phyloP scores from a whole-genome alignment of 495 filamentous ascomycete species.

The Friedmanniomyces endolithicus region DNA sequence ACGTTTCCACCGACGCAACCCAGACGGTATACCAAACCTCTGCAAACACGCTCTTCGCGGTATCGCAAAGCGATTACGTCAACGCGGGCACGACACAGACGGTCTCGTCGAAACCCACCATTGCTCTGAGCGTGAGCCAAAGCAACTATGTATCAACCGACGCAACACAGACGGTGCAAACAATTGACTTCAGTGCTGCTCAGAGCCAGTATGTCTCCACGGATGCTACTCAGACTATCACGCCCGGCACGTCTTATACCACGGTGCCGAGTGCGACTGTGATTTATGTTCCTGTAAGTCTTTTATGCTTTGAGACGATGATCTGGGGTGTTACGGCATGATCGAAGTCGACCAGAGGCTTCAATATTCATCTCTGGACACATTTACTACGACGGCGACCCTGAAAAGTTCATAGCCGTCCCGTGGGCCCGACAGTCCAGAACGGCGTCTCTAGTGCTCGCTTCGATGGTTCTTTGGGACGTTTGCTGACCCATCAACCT shows the following conservation, averaged over 20 bases:
- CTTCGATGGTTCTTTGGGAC: too few relatives aligned
- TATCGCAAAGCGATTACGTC: background rate
- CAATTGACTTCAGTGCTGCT: background rate
- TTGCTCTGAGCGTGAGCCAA: background rate
- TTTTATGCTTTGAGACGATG: too few relatives aligned
- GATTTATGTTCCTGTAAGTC: background rate
- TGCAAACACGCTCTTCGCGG: background rate
- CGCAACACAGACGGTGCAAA: background rate
- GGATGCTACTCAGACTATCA: conserved; percentile 1
- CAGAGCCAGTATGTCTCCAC: background rate
- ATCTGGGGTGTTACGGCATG: too few relatives aligned
- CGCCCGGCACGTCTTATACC: background rate
- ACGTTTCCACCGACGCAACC: background rate
- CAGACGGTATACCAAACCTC: background rate
- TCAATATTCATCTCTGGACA: too few relatives aligned
- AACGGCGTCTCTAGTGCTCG: too few relatives aligned
- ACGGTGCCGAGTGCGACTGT: background rate
- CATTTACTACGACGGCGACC: too few relatives aligned
- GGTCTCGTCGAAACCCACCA: background rate
- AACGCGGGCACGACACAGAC: background rate
- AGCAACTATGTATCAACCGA: background rate
- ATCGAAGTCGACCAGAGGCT: too few relatives aligned
- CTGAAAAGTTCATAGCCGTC: too few relatives aligned
- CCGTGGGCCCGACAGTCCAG: too few relatives aligned
- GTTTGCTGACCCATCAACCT: too few relatives aligned